Base-by-base conservation (phyloP, 768 basidiomycete species). In the Infundibulicybe gibba region DNA sequence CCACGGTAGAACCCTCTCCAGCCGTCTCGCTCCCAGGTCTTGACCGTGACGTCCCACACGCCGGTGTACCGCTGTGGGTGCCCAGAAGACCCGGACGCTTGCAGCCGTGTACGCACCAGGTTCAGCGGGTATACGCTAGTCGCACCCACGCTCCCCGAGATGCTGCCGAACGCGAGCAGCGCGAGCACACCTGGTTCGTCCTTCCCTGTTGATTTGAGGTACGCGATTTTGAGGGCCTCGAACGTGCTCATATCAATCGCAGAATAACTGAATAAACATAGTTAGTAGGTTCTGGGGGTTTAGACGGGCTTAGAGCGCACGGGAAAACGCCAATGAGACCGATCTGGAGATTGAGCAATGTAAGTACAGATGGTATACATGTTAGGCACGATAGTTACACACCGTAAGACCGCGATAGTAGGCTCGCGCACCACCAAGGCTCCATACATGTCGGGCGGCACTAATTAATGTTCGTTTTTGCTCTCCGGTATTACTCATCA, bases 201-300 rank as follows among this genome's bases (percentile, higher is more conserved):
- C 57, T 85, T 81, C 31, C 85, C 87, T 5, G 90, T 89, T 30
- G 94, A 95, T 43, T 83, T 80, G 33, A 87, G 70, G 64, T 98
- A 98, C 2, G 88, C 84, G 38, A 94, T 71, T 63, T 98, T 98
- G 47, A 99, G 80, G 2, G 92, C 91, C 69, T 97, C 95, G 49
- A 97, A 98, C 3, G 94, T 94, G 56, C 86, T 89, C 90, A 93
- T 95, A 65, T 99, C 95, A 52, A 98, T 99, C 4, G 95, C 95
- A 12, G 90, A 87, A 62, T 90, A 90, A 48, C 86, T 87, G 61
- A 13, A 25, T 8, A 25, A 25, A 25, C 25, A 25, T 25, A 25
- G 25, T 25, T 25, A 8, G 8, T 25, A 25, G 25, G 25, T 25
- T 8, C 8, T 25, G 8, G 25, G 25, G 40, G 6, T 30, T 47